Evolutionary conservation across 768 basidiomycete species (phyloP).

Genomic region (Rhodotorula diobovata): DNA sequence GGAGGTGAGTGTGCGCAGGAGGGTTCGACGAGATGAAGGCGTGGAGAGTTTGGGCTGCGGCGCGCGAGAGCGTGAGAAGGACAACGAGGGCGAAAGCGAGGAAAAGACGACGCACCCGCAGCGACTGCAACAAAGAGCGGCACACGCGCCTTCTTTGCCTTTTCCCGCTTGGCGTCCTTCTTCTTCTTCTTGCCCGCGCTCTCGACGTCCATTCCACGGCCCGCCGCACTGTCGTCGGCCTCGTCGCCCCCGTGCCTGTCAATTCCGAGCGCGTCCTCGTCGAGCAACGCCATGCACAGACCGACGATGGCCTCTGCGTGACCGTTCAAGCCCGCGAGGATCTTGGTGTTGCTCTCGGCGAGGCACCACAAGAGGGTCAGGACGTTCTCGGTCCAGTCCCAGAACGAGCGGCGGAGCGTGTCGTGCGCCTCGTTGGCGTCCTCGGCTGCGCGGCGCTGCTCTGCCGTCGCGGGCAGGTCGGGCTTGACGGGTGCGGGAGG

Average conservation of each 20-base stretch:
- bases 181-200: slow-evolving; percentile 11
- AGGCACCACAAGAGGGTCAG: slow-evolving; percentile 34
- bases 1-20: slow-evolving; percentile 18
- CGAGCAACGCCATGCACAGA: slow-evolving; percentile 21
- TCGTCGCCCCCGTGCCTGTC: slow-evolving; percentile 2
- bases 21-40: slow-evolving; percentile 35
- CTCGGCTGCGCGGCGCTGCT: neutral
- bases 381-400: slow-evolving; percentile 40
- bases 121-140: slow-evolving; percentile 33
- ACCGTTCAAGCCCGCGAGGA: slow-evolving; percentile 29
- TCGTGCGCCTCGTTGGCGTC: slow-evolving; percentile 8
- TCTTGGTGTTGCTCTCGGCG: slow-evolving; percentile 39
- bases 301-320: slow-evolving; percentile 20
- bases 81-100: neutral
- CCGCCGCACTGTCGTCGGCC: neutral
- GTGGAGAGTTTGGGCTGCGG: slow-evolving; percentile 33
- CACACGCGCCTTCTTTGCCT: slow-evolving; percentile 13
- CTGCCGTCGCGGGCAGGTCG: neutral
- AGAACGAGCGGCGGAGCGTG: slow-evolving; percentile 16
- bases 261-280: slow-evolving; percentile 20
- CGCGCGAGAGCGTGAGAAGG: neutral
- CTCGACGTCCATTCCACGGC: slow-evolving; percentile 11
- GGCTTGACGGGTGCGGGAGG: neutral
- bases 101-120: slow-evolving; percentile 11
- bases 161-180: slow-evolving; percentile 4